Conservation (phyloP, 495 filamentous ascomycete genomes). For the Lepraria neglecta region DNA sequence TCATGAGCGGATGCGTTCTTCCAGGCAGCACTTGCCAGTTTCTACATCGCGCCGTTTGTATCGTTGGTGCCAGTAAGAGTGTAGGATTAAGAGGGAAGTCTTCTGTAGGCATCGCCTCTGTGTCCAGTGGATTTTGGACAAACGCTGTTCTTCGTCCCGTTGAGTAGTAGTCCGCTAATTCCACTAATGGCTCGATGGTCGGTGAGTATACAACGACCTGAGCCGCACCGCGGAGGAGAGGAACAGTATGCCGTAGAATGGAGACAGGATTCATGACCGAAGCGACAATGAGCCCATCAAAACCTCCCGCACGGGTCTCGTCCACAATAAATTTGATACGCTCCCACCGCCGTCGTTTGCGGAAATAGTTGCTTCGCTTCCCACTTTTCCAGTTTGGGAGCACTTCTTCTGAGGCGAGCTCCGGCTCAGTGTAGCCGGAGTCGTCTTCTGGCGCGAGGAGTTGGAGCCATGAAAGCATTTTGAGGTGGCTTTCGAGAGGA, state of each 20-base stretch:
- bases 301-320: conserved; percentile 64
- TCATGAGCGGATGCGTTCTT: conserved; percentile 91
- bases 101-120: conserved; percentile 49
- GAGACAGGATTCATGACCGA: conserved; percentile 71
- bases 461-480: conserved; percentile 83
- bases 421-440: conserved; percentile 58
- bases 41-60: conserved; percentile 70
- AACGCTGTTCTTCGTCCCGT: conserved; percentile 69
- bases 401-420: conserved; percentile 44
- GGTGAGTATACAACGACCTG: conserved; percentile 79
- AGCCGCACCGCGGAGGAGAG: conserved; percentile 74
- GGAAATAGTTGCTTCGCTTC: conserved; percentile 72
- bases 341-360: conserved; percentile 78
- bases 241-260: conserved; percentile 65
- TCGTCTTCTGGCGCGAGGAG: conserved; percentile 69
- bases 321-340: conserved; percentile 61
- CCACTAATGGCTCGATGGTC: conserved; percentile 65
- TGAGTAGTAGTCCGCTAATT: conserved; percentile 73
- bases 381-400: conserved; percentile 64
- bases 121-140: conserved; percentile 41
- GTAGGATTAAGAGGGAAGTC: conserved; percentile 82
- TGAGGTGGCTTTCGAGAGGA: conserved; percentile 74
- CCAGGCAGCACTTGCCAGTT: conserved; percentile 89
- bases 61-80: conserved; percentile 65
- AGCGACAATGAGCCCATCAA: conserved; percentile 76